Conservation (phyloP, 2,329 filamentous ascomycete species). For the Raffaelea arxii region DNA sequence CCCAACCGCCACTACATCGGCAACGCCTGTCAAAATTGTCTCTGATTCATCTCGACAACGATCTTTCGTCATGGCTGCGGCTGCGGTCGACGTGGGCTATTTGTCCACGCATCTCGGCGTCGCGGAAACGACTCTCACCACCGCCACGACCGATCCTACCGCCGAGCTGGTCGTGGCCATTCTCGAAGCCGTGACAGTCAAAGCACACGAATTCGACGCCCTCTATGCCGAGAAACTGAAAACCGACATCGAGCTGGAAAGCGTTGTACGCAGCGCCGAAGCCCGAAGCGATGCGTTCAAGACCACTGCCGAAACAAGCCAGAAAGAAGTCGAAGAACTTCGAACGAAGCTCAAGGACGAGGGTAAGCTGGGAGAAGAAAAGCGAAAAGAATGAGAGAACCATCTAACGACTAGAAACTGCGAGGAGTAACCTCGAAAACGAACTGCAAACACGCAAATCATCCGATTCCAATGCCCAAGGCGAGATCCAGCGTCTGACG, state of each 20-base stretch:
- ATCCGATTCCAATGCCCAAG: constrained; percentile 62
- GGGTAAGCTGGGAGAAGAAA: too few species aligned
- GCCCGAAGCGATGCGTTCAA: constrained; percentile 75
- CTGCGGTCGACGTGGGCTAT: constrained; percentile 59
- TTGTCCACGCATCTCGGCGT: constrained; percentile 63
- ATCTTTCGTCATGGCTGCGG: constrained; percentile 47
- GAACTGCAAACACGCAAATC: constrained; percentile 73
- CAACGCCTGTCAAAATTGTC: too few species aligned
- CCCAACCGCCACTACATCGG: too few species aligned
- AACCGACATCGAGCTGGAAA: constrained; percentile 87
- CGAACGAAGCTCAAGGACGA: constrained; percentile 73
- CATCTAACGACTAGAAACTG: constrained; percentile 59
- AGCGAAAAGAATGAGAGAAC: too few species aligned
- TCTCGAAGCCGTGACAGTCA: constrained; percentile 63
- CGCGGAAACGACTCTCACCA: constrained; percentile 52
- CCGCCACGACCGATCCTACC: constrained; percentile 59
- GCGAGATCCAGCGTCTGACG: constrained; percentile 66
- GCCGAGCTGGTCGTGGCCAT: constrained; percentile 67
- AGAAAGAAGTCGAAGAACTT: constrained; percentile 74
- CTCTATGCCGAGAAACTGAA: constrained; percentile 82
- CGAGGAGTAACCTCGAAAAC: constrained; percentile 64
- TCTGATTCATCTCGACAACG: too few species aligned
- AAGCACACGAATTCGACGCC: constrained; percentile 73
- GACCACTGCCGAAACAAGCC: constrained; percentile 68
- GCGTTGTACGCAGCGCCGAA: constrained; percentile 74